Percentiles rank a stretch among this genome's conserved stretches.
Conservation (phyloP, 164 flowering plant genomes). For the Umbellularia californica region DNA sequence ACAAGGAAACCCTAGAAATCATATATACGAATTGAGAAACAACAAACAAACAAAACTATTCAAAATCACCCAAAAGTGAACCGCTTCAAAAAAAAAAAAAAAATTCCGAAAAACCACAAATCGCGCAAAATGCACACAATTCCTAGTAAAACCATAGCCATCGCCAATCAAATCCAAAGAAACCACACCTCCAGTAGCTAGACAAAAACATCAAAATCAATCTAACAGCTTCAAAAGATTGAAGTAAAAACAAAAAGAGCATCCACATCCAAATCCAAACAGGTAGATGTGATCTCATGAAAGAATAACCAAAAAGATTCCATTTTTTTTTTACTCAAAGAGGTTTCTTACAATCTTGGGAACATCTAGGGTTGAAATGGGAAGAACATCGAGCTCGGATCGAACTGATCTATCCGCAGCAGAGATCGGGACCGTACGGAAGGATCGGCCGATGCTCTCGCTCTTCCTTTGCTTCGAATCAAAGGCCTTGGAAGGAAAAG, state of each 20-base stretch:
- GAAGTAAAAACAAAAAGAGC: background rate
- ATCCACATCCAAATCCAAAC: background rate
- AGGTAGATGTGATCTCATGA: background rate
- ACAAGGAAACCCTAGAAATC: background rate
- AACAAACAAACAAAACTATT: background rate
- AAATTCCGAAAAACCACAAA: no score
- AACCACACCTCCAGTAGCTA: background rate
- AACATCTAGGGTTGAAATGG: constrained; percentile 23
- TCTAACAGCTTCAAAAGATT: background rate
- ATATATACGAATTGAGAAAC: no score
- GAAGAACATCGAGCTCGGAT: constrained; percentile 18
- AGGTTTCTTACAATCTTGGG: constrained; percentile 12
- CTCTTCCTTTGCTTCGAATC: constrained; percentile 4
- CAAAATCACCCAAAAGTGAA: background rate
- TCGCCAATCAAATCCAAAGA: background rate
- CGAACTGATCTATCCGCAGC: constrained; percentile 20
- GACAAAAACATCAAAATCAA: background rate
- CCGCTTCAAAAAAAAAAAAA: no score
- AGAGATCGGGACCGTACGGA: constrained; percentile 5
- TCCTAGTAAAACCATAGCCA: background rate
- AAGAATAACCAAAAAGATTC: background rate
- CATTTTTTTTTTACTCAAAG: background rate
- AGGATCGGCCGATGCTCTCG: background rate
- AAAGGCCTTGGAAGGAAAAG: constrained; percentile 9
- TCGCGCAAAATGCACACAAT: no score